Percentiles rank a stretch among this genome's conserved stretches.
Conservation (phyloP, 768 basidiomycete genomes). For the Podaxis rugospora region DNA sequence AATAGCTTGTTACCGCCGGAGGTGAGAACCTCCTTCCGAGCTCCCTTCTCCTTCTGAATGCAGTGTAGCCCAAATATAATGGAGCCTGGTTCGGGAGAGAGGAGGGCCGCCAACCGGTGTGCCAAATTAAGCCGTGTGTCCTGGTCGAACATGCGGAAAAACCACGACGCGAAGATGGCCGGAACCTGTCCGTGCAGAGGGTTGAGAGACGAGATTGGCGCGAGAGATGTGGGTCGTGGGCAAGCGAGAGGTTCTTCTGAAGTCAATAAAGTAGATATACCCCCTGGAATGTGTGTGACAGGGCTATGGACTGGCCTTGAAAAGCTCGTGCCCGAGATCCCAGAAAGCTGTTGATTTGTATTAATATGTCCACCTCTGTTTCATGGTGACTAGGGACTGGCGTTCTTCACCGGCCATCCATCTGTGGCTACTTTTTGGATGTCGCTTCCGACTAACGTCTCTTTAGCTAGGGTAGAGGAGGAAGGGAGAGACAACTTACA, state of each 20-base stretch:
- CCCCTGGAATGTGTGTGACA: conserved; percentile 49
- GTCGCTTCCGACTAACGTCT: conserved; percentile 34
- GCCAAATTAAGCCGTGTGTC: conserved; percentile 4
- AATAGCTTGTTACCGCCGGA: neutral
- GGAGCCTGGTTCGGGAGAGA: neutral
- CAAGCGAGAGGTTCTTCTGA: neutral
- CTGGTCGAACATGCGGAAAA: conserved; percentile 33
- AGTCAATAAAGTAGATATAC: conserved; percentile 37
- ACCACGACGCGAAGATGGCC: conserved; percentile 35
- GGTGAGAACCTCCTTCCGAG: neutral
- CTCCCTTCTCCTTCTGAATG: neutral
- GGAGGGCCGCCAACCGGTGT: neutral
- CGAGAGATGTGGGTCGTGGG: neutral
- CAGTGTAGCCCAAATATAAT: neutral
- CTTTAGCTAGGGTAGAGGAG: neutral
- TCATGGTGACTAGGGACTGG: neutral
- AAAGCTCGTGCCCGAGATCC: conserved; percentile 59
- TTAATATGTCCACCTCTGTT: neutral
- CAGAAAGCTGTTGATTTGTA: conserved; percentile 40
- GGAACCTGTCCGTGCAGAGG: conserved; percentile 38
- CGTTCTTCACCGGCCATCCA: conserved; percentile 32
- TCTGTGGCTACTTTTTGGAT: conserved; percentile 32
- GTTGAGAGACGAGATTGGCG: conserved; percentile 19
- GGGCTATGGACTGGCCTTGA: conserved; percentile 45
- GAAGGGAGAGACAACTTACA: conserved; percentile 22